These are phyloP conservation scores for Gossypium longicalyx DNA, from an alignment of 345 rosid species.

Conservation along the genomic window DNA sequence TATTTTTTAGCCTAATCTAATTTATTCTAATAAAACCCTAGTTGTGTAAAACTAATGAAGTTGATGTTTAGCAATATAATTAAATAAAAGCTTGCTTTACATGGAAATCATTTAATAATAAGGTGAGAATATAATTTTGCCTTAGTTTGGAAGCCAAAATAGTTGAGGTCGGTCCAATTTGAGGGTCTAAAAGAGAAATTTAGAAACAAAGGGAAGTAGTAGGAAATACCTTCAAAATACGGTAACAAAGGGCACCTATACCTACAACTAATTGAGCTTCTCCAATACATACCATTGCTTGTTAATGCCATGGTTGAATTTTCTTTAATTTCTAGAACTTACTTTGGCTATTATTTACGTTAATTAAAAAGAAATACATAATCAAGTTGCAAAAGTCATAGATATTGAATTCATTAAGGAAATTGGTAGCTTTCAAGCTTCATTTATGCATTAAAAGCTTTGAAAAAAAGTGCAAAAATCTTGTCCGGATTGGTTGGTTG, in stretches of 20 bases:
- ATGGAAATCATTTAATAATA: constrained; percentile 13
- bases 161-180: background rate
- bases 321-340: background rate
- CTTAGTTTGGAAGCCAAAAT: constrained; percentile 23
- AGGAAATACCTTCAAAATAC: constrained; percentile 15
- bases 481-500: background rate
- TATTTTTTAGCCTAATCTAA: too few species aligned
- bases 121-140: background rate
- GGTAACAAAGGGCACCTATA: constrained; percentile 9
- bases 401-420: background rate
- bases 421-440: background rate
- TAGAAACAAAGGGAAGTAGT: background rate
- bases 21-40: too few species aligned
- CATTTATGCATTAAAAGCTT: background rate
- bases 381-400: too few species aligned
- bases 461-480: background rate
- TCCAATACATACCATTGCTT: background rate
- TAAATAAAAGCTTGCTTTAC: constrained; percentile 7
- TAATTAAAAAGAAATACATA: background rate
- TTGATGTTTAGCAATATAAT: background rate
- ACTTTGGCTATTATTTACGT: background rate
- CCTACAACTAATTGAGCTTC: too few species aligned
- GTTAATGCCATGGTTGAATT: background rate
- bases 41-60: background rate
- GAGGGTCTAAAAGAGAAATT: background rate